These are phyloP conservation scores for Trametes coccinea DNA, from an alignment of 768 basidiomycete species.

Conservation along the genomic window DNA sequence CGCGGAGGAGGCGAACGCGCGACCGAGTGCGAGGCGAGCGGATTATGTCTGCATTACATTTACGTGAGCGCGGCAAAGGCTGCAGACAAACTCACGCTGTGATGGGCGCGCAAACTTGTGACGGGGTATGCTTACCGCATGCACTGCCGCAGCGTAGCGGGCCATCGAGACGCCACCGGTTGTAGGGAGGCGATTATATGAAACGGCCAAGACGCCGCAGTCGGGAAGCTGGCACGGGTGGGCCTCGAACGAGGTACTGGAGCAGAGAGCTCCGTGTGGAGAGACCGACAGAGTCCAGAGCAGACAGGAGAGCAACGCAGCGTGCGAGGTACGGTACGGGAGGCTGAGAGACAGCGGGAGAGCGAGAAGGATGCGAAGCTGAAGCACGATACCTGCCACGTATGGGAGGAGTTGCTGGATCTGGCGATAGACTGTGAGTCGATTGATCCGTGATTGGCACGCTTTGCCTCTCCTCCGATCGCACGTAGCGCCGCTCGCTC, in stretches of 20 bases:
- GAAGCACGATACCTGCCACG: conserved; percentile 12
- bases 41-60: too few relatives aligned
- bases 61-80: too few relatives aligned
- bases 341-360: neutral
- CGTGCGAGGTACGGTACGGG: neutral
- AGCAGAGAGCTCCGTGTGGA: neutral
- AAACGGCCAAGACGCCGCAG: too few relatives aligned
- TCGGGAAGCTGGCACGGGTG: too few relatives aligned
- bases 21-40: too few relatives aligned
- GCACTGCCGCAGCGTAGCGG: too few relatives aligned
- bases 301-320: neutral
- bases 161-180: neutral
- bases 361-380: neutral
- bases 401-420: conserved; percentile 15
- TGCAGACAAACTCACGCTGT: too few relatives aligned
- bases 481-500: conserved; percentile 1
- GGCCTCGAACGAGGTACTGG: neutral
- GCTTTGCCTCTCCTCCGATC: neutral
- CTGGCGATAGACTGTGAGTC: conserved; percentile 12
- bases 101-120: too few relatives aligned
- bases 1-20: too few relatives aligned
- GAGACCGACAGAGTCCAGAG: neutral
- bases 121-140: too few relatives aligned
- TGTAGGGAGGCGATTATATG: neutral
- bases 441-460: conserved; percentile 10